Evolutionary conservation across 495 filamentous ascomycete species (phyloP).

Genomic region (Penicillium roqueforti): DNA sequence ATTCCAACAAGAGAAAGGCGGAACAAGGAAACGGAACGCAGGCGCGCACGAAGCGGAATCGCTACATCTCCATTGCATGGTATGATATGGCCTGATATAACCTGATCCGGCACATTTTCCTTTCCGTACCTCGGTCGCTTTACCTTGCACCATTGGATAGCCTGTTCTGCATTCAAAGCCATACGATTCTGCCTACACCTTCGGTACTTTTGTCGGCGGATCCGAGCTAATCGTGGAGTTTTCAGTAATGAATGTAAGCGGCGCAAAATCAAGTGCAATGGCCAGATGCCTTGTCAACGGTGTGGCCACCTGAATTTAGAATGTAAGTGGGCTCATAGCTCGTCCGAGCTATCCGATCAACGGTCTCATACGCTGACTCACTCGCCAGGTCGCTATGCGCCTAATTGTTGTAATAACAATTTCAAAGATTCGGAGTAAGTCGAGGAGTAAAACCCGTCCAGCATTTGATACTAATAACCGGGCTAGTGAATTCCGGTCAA

Average conservation of each 20-base stretch:
- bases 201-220: neutral
- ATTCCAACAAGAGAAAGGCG: conserved; percentile 46
- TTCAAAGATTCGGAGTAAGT: conserved; percentile 80
- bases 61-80: conserved; percentile 93
- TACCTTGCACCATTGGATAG: neutral
- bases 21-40: conserved; percentile 46
- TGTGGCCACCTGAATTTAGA: conserved; percentile 85
- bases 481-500: conserved; percentile 67
- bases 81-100: conserved; percentile 45
- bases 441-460: neutral
- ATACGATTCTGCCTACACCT: conserved; percentile 4
- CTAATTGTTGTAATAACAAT: conserved; percentile 77
- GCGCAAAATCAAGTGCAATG: conserved; percentile 94
- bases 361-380: conserved; percentile 1
- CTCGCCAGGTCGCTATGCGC: conserved; percentile 64
- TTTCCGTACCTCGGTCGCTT: neutral
- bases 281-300: conserved; percentile 79
- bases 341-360: neutral
- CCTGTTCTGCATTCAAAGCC: conserved; percentile 5
- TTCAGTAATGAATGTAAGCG: conserved; percentile 82
- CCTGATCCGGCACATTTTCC: conserved; percentile 9
- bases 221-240: conserved; percentile 15
- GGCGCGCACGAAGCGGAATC: conserved; percentile 53
- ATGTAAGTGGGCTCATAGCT: conserved; percentile 43
- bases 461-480: conserved; percentile 10